Evolutionary conservation across 2,329 filamentous ascomycete genomes (phyloP).

Genomic region (Aspergillus jensenii): DNA sequence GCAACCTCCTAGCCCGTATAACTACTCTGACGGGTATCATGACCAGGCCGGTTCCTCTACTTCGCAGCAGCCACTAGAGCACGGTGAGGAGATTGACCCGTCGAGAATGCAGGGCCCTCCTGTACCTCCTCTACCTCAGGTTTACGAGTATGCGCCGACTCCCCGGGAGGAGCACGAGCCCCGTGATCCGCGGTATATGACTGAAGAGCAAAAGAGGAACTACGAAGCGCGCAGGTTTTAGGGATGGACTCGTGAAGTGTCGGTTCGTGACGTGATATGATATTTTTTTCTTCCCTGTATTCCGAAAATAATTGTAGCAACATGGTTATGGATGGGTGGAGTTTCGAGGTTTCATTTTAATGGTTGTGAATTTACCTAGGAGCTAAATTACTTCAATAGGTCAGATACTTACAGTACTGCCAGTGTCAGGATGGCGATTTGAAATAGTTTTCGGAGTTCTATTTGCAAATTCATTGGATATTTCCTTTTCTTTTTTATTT

Average conservation of each 20-base stretch:
- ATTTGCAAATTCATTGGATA: neutral
- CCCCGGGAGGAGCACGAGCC: neutral
- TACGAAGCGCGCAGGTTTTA: constrained; percentile 1
- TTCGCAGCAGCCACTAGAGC: constrained; percentile 17
- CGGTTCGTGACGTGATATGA: neutral
- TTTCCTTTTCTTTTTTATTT: neutral
- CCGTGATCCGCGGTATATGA: neutral
- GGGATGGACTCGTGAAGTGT: neutral
- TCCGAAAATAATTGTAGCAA: neutral
- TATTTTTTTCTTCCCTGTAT: neutral
- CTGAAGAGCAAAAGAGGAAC: neutral
- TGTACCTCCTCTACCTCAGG: neutral
- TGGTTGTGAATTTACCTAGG: neutral
- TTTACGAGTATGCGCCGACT: neutral
- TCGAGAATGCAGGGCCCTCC: no score
- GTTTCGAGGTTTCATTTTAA: neutral
- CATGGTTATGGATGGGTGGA: neutral
- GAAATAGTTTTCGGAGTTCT: neutral
- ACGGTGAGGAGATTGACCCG: neutral
- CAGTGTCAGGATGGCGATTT: neutral
- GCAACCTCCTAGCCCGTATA: neutral
- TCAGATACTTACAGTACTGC: neutral
- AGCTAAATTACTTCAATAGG: neutral
- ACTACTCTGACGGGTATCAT: constrained; percentile 14
- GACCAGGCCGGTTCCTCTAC: constrained; percentile 11